Evolutionary conservation across 106 monocot species (phyloP).

Genomic region (Hemerocallis citrina): DNA sequence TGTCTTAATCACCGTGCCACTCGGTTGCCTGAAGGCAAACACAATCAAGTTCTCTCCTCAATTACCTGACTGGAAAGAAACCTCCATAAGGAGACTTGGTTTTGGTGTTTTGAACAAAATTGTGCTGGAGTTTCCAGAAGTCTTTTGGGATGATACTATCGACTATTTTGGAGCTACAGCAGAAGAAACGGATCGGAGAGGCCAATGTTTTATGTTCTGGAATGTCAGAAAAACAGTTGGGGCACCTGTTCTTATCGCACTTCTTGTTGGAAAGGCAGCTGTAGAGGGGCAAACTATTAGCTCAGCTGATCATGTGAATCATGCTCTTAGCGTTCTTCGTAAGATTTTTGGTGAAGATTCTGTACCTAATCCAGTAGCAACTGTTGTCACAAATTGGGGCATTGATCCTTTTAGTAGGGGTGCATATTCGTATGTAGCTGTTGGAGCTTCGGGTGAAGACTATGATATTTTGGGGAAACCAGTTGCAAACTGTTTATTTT

Average conservation of each 20-base stretch:
- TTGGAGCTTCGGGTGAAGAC: slow-evolving; percentile 87
- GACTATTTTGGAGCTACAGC: slow-evolving; percentile 99
- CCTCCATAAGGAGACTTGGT: slow-evolving; percentile 80
- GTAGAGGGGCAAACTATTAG: slow-evolving; percentile 51
- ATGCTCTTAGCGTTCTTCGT: slow-evolving; percentile 74
- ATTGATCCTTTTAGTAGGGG: slow-evolving; percentile 86
- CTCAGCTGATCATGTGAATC: slow-evolving; percentile 63
- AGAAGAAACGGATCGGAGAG: slow-evolving; percentile 64
- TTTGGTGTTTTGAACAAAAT: slow-evolving; percentile 98
- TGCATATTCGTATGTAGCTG: slow-evolving; percentile 92
- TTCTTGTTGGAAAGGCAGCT: slow-evolving; percentile 93
- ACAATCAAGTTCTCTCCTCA: slow-evolving; percentile 72
- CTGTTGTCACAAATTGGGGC: slow-evolving; percentile 97
- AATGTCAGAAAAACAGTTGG: slow-evolving; percentile 96
- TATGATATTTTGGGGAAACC: slow-evolving; percentile 92
- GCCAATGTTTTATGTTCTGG: slow-evolving; percentile 99
- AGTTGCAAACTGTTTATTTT: slow-evolving; percentile 82
- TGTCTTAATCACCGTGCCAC: slow-evolving; percentile 84
- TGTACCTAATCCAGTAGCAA: slow-evolving; percentile 89
- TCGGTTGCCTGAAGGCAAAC: slow-evolving; percentile 88
- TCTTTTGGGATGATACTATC: slow-evolving; percentile 93
- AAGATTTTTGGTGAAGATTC: slow-evolving; percentile 72
- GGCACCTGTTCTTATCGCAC: slow-evolving; percentile 93
- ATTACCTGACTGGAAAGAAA: slow-evolving; percentile 83
- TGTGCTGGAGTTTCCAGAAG: slow-evolving; percentile 77